Evolutionary conservation across 306 rosid genomes (phyloP), one percentile per base, ranked within the genome.

Genomic region (Spatholobus suberectus): DNA sequence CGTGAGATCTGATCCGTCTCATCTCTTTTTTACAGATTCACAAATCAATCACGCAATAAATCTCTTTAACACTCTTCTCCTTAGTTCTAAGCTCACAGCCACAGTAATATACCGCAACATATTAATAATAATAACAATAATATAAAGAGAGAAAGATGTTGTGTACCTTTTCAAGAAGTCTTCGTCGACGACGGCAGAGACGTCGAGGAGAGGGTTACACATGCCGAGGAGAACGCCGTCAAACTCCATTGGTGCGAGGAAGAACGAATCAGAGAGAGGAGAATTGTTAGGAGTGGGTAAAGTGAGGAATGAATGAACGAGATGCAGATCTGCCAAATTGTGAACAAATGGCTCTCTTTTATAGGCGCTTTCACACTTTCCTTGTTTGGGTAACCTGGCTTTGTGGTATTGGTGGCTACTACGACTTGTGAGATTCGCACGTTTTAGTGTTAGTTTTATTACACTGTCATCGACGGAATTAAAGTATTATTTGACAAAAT

Each of bases 141-240:
- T 0, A 37, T 2, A 38, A 15, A 77, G 14, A 8, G 26, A 24
- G 2, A 15, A 37, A 37, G 38, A 55, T 20, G 61, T 18, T 17
- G 35, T 77, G 51, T 86, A 93, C 98, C 83, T 92, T 26, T 89
- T 62, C 85, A 95, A 76, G 87, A 92, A 93, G 0, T 76, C 90
- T 0, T 93, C 90, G 41, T 92, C 93, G 23, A 95, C 97, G 72
- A 89, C 88, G 27, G 94, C 93, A 3, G 99, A 93, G 57, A 95
- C 89, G 76, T 93, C 99, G 21, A 95, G 98, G 20, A 95, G 92
- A 41, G 99, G 99, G 61, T 95, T 95, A 4, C 99, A 95, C 98
- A 95, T 93, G 1, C 98, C 99, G 83, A 95, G 55, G 29, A 95
- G 94, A 75, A 90, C 70, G 24, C 90, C 90, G 51, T 95, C 94